Conservation (phyloP, 2,329 filamentous ascomycete species). For the Remersonia thermophila region DNA sequence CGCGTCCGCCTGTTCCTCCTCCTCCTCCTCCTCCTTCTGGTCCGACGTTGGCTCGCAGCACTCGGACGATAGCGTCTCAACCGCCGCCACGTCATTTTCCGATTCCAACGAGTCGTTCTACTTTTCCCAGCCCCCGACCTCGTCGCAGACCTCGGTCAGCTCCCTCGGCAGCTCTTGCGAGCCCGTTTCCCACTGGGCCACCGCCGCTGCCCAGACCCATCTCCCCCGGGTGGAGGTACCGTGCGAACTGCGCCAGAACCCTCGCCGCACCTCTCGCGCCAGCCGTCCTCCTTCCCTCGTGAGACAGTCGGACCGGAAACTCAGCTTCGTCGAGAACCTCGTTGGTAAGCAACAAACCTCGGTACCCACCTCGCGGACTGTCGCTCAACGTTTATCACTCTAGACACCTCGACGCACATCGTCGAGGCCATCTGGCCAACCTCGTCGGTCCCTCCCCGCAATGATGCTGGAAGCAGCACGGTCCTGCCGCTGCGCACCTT, state of each 20-base stretch:
- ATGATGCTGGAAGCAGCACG: constrained; percentile 58
- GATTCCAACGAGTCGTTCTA: constrained; percentile 34
- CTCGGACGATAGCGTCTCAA: constrained; percentile 55
- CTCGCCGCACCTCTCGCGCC: constrained; percentile 44
- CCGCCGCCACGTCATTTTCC: constrained; percentile 24
- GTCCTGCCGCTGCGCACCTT: constrained; percentile 87
- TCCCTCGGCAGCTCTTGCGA: constrained; percentile 20
- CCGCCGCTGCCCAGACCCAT: constrained; percentile 15
- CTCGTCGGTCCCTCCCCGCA: constrained; percentile 66
- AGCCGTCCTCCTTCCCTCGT: constrained; percentile 63
- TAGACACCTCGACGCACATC: constrained; percentile 95
- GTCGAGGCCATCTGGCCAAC: constrained; percentile 95
- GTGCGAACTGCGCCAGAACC: constrained; percentile 52
- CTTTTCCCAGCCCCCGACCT: constrained; percentile 19
- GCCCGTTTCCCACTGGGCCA: constrained; percentile 20
- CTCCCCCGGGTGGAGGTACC: constrained; percentile 34
- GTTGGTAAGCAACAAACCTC: constrained; percentile 61
- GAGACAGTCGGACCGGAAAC: constrained; percentile 82
- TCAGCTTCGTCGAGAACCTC: constrained; percentile 90
- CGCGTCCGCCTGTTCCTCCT: constrained; percentile 64
- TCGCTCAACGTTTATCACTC: constrained; percentile 27
- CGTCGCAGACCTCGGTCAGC: constrained; percentile 22
- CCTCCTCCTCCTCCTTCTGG: constrained; percentile 63
- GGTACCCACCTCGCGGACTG: constrained; percentile 8
- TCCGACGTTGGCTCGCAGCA: constrained; percentile 59